A percentile compares a stretch with the other conserved stretches of the same genome.
phyloP scores from a whole-genome alignment of 2,329 filamentous ascomycete genomes.

The Scytalidium lignicola region DNA sequence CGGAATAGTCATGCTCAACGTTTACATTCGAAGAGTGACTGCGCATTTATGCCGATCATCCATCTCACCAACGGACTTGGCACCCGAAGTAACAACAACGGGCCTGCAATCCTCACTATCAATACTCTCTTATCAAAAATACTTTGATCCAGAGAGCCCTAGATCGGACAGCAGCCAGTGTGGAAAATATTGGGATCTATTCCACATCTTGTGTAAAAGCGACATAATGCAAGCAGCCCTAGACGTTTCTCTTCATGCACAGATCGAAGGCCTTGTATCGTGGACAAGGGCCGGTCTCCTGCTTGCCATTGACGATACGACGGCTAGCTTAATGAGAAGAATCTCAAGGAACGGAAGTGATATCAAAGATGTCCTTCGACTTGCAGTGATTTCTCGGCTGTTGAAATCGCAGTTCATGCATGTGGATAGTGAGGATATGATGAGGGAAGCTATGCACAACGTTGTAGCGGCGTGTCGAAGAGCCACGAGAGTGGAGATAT shows the following conservation, averaged over 20 bases:
- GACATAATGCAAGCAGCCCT: conserved; percentile 16
- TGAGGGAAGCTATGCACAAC: conserved; percentile 9
- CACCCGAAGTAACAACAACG: conserved; percentile 6
- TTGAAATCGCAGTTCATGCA: conserved; percentile 5
- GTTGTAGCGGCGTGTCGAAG: conserved; percentile 9
- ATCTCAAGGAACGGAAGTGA: conserved; percentile 9
- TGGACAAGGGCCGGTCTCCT: conserved; percentile 12
- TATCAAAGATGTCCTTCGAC: conserved; percentile 12
- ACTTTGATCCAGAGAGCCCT: conserved; percentile 7
- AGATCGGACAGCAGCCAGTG: conserved; percentile 1
- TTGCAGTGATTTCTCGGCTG: conserved; percentile 10
- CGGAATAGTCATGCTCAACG: conserved; percentile 7
- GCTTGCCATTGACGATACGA: conserved; percentile 10
- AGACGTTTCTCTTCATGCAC: conserved; percentile 3
- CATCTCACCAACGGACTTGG: conserved; percentile 1
- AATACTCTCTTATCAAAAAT: conserved; percentile 11
- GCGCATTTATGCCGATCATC: conserved; percentile 8
- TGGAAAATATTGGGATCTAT: conserved; percentile 9
- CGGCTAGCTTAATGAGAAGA: conserved; percentile 7
- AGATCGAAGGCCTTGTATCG: conserved; percentile 5
- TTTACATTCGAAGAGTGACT: conserved; percentile 9
- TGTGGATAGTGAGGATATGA: conserved; percentile 7
- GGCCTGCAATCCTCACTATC: conserved; percentile 9
- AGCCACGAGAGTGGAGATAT: neutral
- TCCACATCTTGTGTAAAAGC: conserved; percentile 12